Evolutionary conservation across 148 eudicot species (phyloP).

Genomic region (Salicornia ramosissima): DNA sequence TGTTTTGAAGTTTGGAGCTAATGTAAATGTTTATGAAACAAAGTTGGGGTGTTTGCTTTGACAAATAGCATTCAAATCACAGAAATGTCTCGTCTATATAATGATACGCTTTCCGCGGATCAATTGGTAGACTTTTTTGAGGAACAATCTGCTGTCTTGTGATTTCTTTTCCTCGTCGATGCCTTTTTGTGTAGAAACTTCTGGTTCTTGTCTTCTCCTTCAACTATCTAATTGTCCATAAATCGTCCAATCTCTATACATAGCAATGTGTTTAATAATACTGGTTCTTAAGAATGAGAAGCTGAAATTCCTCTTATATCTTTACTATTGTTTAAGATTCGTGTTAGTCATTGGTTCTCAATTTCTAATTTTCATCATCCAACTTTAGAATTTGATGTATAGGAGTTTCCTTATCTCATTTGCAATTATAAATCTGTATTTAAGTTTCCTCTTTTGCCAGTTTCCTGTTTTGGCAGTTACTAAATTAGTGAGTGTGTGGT

Average conservation of each 20-base stretch:
- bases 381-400: no score
- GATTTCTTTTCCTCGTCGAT: not conserved
- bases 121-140: not conserved
- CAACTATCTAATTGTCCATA: not conserved
- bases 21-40: not conserved
- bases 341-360: not conserved
- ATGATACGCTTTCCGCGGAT: not conserved
- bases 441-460: no score
- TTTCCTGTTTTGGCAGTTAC: no score
- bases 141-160: not conserved
- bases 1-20: not conserved
- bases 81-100: no score
- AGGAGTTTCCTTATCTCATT: no score
- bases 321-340: not conserved
- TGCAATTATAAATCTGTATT: no score
- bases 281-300: not conserved
- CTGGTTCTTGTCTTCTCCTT: no score
- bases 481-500: no score
- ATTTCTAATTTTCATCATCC: no score
- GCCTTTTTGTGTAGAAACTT: not conserved
- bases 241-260: not conserved
- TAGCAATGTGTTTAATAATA: not conserved
- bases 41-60: not conserved
- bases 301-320: not conserved
- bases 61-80: not conserved